Evolutionary conservation across 495 filamentous ascomycete genomes (phyloP), one percentile per base, ranked within the genome.

Genomic region (Xylaria longipes): DNA sequence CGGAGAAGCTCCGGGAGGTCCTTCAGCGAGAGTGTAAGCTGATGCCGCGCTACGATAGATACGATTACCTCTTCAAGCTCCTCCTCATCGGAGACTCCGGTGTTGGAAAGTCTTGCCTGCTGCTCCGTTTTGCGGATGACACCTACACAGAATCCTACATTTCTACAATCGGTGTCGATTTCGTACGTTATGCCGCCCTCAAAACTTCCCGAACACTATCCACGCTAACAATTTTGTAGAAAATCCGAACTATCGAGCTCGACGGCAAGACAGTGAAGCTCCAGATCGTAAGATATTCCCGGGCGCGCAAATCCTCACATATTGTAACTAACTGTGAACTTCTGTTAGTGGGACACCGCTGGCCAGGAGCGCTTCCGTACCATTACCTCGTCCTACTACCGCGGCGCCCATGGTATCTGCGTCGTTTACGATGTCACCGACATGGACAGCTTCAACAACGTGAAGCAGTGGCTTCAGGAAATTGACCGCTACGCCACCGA

Each of bases 61-160:
- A 98, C 91, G 96, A 99, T 81, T 99, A 98, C 82, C 94, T 99
- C 77, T 99, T 99, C 89, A 99, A 99, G 90, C 94, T 99, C 70
- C 95, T 99, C 81, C 93, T 99, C 85, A 99, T 99, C 89, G 96
- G 96, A 84, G 96, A 99, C 82, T 98, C 96, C 78, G 96, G 96
- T 87, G 97, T 98, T 75, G 96, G 96, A 91, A 99, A 99, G 92
- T 98, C 97, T 78, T 98, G 97, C 84, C 83, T 98, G 85, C 88
- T 99, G 71, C 87, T 99, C 76, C 94, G 96, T 82, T 99, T 99
- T 77, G 96, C 97, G 76, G 96, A 99, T 82, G 96, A 99, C 80
- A 98, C 97, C 80, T 99, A 98, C 87, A 99, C 96, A n/a, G 97
- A 98, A 85, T 97, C 93, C 82, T 99, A 98, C 84, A 98, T 99